Percentiles rank a stretch among this genome's conserved stretches.
Evolutionary conservation across 176 grass and related monocot genomes (phyloP).

Genomic region (Carex myosuroides): DNA sequence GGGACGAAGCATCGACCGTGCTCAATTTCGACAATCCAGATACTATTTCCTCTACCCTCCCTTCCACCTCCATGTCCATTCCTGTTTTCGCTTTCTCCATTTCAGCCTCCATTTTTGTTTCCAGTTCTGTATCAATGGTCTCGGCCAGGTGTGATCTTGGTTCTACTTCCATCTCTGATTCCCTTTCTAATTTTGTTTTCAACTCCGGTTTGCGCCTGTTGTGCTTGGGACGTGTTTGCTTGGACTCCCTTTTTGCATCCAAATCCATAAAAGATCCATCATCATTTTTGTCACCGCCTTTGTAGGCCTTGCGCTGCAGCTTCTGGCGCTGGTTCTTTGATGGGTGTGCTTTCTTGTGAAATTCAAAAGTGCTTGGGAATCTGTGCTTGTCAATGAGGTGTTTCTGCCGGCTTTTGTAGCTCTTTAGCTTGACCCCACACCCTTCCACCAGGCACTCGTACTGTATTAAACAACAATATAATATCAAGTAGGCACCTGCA

Average conservation of each 20-base stretch:
- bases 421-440: slow-evolving; percentile 75
- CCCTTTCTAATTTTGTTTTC: background rate
- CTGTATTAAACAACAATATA: slow-evolving; percentile 25
- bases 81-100: slow-evolving; percentile 22
- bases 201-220: background rate
- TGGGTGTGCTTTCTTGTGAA: slow-evolving; percentile 59
- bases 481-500: background rate
- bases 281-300: slow-evolving; percentile 28
- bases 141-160: background rate
- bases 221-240: slow-evolving; percentile 33
- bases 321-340: slow-evolving; percentile 75
- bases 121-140: background rate
- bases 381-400: slow-evolving; percentile 91
- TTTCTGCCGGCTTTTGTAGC: slow-evolving; percentile 63
- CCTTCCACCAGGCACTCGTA: slow-evolving; percentile 96
- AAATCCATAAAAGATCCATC: slow-evolving; percentile 38
- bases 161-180: slow-evolving; percentile 10
- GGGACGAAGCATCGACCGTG: slow-evolving; percentile 33
- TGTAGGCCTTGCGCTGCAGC: slow-evolving; percentile 31
- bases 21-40: slow-evolving; percentile 62
- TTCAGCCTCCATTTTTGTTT: background rate
- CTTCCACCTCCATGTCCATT: slow-evolving; percentile 54
- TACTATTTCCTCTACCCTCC: slow-evolving; percentile 56
- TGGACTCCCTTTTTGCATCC: slow-evolving; percentile 34
- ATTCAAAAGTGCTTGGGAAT: slow-evolving; percentile 77